Evolutionary conservation across 192 early-diverging fungal genomes (phyloP), one percentile per base, ranked within the genome.

Genomic region (Dispira parvispora): DNA sequence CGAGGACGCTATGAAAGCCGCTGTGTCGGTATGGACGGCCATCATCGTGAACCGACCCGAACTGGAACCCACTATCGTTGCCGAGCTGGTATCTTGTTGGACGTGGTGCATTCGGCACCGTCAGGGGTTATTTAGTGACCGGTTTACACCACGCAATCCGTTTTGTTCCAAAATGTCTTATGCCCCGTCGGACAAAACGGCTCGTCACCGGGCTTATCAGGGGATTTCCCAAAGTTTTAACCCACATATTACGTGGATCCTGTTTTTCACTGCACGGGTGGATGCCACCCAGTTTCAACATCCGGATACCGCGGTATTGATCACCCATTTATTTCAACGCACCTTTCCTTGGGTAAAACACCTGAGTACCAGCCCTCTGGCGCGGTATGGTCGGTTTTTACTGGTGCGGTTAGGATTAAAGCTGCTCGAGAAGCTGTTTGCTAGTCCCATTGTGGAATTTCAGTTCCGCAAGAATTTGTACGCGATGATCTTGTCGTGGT

Each of bases 111-210:
- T 84, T 18, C 73, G 82, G 58, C 78, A 90, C 52, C 77, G 83
- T 56, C 84, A 85, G 61, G 96, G 96, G 11, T 65, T 99, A 43
- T 99, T 87, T 63, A 86, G 82, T 42, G 74, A 69, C 27, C 69
- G 69, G 28, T 76, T 72, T 32, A 65, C 68, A 63, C 71, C 72
- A 13, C 55, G 65, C 14, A 83, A 89, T 67, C 90, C 93, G 13
- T 99, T 97, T 76, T 83, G 83, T 47, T 80, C 73, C 65, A 88
- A 87, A 65, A 94, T 98, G 90, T 86, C 86, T 25, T 96, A 98
- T 68, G 80, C 89, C 25, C 89, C 92, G 8, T 88, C 91, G 2
- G 87, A 88, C 71, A 89, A 92, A 69, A 81, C 80, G 2, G 82
- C 78, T 5, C 78, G 82, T 14, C 73, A 80, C 54, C 83, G 75